These are phyloP conservation scores for Stellera chamaejasme DNA, from an alignment of 345 rosid species.

Conservation along the genomic window DNA sequence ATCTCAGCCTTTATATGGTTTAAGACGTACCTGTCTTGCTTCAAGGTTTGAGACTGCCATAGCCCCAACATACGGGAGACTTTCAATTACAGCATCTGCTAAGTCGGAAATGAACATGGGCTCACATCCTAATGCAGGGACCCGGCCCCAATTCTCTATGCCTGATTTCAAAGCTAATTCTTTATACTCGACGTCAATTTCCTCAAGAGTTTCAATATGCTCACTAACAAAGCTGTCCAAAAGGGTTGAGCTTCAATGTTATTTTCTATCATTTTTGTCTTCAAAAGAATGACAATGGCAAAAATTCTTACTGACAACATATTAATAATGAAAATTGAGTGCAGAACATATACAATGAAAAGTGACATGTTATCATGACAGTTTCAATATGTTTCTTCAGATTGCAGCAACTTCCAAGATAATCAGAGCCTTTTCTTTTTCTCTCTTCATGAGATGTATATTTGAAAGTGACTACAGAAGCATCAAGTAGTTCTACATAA, in stretches of 20 bases:
- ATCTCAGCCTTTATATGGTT: background rate
- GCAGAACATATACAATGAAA: background rate
- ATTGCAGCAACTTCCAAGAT: no score
- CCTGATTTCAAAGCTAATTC: constrained; percentile 92
- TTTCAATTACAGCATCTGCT: constrained; percentile 96
- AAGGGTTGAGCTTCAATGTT: constrained; percentile 5
- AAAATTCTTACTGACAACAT: constrained; percentile 1
- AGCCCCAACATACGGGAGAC: constrained; percentile 98
- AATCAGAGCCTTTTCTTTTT: no score
- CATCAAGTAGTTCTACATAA: no score
- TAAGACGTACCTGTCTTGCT: constrained; percentile 78
- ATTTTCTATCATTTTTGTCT: no score
- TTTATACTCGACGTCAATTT: constrained; percentile 94
- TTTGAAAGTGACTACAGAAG: no score
- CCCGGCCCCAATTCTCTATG: constrained; percentile 95
- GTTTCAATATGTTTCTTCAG: background rate
- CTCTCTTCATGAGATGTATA: no score
- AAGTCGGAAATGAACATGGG: constrained; percentile 89
- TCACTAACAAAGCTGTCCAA: constrained; percentile 86
- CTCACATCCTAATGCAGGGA: constrained; percentile 92
- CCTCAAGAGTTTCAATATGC: constrained; percentile 97
- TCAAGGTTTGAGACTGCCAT: constrained; percentile 97
- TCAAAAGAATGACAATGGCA: constrained; percentile 9
- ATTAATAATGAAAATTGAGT: background rate
- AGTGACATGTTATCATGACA: background rate